phyloP scores from a whole-genome alignment of 2,329 filamentous ascomycete species.

The Pseudocercospora pini-densiflorae region DNA sequence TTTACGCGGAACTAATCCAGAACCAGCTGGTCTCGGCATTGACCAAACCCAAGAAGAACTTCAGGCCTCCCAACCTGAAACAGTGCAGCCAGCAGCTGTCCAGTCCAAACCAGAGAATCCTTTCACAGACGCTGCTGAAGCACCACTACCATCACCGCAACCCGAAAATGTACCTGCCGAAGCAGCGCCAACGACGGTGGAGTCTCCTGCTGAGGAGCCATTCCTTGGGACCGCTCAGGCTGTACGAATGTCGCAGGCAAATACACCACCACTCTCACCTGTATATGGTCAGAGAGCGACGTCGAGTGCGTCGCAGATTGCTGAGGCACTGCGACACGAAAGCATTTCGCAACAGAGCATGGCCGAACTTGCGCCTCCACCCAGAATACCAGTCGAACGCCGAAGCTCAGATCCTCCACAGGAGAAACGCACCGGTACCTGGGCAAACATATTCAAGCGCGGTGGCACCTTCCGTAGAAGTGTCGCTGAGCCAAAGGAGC shows the following conservation, averaged over 20 bases:
- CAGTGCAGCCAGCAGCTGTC: not conserved
- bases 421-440: constrained; percentile 54
- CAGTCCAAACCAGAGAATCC: constrained; percentile 26
- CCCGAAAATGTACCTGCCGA: constrained; percentile 17
- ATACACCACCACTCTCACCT: constrained; percentile 46
- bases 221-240: constrained; percentile 55
- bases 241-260: constrained; percentile 54
- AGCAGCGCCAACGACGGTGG: constrained; percentile 9
- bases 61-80: constrained; percentile 4
- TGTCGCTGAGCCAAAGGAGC: constrained; percentile 55
- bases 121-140: constrained; percentile 31
- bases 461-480: constrained; percentile 44
- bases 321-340: constrained; percentile 24
- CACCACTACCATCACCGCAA: constrained; percentile 26
- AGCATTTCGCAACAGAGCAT: constrained; percentile 26
- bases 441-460: constrained; percentile 77
- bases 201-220: constrained; percentile 50
- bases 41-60: constrained; percentile 17
- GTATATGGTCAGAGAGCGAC: constrained; percentile 23
- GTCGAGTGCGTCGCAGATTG: constrained; percentile 23
- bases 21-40: constrained; percentile 39
- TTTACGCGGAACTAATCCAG: constrained; percentile 30
- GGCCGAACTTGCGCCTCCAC: constrained; percentile 31
- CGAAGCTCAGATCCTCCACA: constrained; percentile 52
- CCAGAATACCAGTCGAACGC: constrained; percentile 33